Evolutionary conservation across 129 eudicot genomes (phyloP), one percentile per base, ranked within the genome.

Genomic region (Oenanthe sinensis): DNA sequence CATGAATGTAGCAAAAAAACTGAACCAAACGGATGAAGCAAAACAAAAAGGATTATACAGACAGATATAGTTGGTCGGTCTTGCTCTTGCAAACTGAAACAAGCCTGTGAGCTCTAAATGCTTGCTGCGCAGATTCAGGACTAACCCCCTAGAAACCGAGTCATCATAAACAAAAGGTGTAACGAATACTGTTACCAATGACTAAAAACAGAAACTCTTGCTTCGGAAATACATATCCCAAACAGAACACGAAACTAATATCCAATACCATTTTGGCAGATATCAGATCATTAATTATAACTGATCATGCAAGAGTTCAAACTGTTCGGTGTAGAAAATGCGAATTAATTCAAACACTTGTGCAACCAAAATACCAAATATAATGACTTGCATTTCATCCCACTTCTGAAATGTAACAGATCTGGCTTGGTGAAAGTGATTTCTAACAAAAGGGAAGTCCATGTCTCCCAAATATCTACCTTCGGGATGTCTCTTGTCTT

Each of bases 391-490:
- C 19, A 12, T 48, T 48, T 13, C 17, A 13, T 48, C 52, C 52
- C 52, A 48, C 52, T 48, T 48, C 52, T 48, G 52, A 2, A 48
- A 16, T 48, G 52, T 33, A 13, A 48, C 15, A 4, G 97, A 79
- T 33, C 36, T 33, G 36, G 36, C 36, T 33, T 33, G 36, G 36
- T 91, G 98, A 82, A 89, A 91, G 84, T 91, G 97, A 79, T 88
- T 88, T 67, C 97, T 97, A 62, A 91, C 90, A 81, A 84, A 85
- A 74, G 97, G 98, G 85, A 89, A 93, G 85, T 94, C 98, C 72
- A 94, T 87, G 79, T 91, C 98, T 86, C 93, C 85, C 84, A 91
- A 79, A 1, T 37, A 37, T 84, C 98, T 80, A 22, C 98, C 97
- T 90, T 94, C 73, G 85, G 65, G 84, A 94, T 94, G 89, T 92